phyloP scores from a whole-genome alignment of 129 eudicot genomes.

The Solidago caesia region DNA sequence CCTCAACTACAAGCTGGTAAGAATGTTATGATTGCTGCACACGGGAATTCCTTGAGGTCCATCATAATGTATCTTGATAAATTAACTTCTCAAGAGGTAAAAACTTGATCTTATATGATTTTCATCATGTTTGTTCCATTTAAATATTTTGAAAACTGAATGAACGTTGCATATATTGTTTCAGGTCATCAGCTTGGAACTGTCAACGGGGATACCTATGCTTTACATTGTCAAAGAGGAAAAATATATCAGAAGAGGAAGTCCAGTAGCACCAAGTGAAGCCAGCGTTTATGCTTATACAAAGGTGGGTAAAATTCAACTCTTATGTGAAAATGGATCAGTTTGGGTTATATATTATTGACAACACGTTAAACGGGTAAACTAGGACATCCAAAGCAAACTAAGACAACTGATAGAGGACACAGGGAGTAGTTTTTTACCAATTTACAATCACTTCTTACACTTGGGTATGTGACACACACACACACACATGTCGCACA shows the following conservation, averaged over 20 bases:
- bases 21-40: conserved; percentile 96
- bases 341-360: neutral
- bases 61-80: conserved; percentile 95
- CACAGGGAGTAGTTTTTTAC: neutral
- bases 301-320: conserved; percentile 42
- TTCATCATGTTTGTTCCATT: neutral
- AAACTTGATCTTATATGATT: neutral
- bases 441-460: neutral
- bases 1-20: conserved; percentile 79
- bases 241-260: conserved; percentile 82
- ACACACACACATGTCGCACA: neutral
- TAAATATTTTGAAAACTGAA: neutral
- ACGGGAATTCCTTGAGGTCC: conserved; percentile 93
- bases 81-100: conserved; percentile 86
- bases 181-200: conserved; percentile 95
- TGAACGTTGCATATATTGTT: neutral
- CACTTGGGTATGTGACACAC: neutral
- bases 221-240: conserved; percentile 94
- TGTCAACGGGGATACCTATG: conserved; percentile 97
- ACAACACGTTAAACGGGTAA: neutral
- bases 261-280: conserved; percentile 91
- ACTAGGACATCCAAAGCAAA: neutral
- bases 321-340: neutral
- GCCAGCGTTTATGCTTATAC: conserved; percentile 96
- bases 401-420: neutral